phyloP scores from a whole-genome alignment of 495 filamentous ascomycete species.

The Daldinia childiae region DNA sequence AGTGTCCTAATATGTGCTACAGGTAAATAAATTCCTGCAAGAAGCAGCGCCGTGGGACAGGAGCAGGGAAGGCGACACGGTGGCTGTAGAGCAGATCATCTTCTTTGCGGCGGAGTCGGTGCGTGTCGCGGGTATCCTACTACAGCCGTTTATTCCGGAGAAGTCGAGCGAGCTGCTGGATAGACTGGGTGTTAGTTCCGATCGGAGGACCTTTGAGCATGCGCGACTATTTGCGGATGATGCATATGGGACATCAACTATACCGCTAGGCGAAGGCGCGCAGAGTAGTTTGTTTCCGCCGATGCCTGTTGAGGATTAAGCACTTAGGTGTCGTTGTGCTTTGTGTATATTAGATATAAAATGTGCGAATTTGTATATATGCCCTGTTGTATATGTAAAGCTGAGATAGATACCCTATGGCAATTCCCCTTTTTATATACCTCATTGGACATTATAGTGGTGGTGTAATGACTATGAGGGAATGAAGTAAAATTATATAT shows the following conservation, averaged over 20 bases:
- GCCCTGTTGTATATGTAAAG: neutral
- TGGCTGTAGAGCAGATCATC: slow-evolving; percentile 56
- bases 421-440: neutral
- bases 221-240: slow-evolving; percentile 67
- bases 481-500: neutral
- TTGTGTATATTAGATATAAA: neutral
- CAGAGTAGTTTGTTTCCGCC: slow-evolving; percentile 54
- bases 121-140: slow-evolving; percentile 80
- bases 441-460: neutral
- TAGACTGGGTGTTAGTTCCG: slow-evolving; percentile 73
- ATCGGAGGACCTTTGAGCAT: slow-evolving; percentile 66
- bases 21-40: slow-evolving; percentile 79
- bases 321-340: neutral
- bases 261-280: slow-evolving; percentile 56
- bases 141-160: slow-evolving; percentile 91
- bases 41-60: slow-evolving; percentile 50
- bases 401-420: neutral
- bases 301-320: slow-evolving; percentile 46
- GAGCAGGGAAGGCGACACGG: slow-evolving; percentile 27
- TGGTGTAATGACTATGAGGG: neutral
- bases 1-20: slow-evolving; percentile 29
- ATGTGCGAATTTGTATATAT: neutral
- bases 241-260: slow-evolving; percentile 67
- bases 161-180: slow-evolving; percentile 80
- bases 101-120: slow-evolving; percentile 80